Percentiles rank a stretch among this genome's conserved stretches.
phyloP scores from a whole-genome alignment of 495 filamentous ascomycete genomes.

The Hypoxylon fragiforme region DNA sequence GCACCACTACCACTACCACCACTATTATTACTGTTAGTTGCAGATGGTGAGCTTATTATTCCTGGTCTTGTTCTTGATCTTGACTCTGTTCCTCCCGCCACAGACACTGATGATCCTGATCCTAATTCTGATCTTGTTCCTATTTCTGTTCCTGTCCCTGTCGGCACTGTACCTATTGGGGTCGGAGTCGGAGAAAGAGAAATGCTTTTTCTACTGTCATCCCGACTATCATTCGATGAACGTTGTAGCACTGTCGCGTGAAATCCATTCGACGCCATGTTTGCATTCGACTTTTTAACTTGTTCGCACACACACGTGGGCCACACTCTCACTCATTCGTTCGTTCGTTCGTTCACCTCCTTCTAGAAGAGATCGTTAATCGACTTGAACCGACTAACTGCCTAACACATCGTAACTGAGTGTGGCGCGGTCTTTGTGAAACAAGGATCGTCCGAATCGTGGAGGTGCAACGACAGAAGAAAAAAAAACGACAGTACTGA shows the following conservation, averaged over 20 bases:
- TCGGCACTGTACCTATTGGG: too few species aligned
- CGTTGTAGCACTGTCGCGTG: slow-evolving; percentile 52
- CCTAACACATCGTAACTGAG: slow-evolving; percentile 30
- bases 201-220: slow-evolving; percentile 28
- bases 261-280: slow-evolving; percentile 48
- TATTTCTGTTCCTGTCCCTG: too few species aligned
- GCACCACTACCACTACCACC: background rate
- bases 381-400: slow-evolving; percentile 20
- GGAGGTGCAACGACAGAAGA: background rate
- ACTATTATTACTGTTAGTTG: slow-evolving; percentile 13
- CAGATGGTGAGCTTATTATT: background rate
- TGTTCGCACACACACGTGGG: background rate
- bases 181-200: background rate
- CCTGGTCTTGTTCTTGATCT: slow-evolving; percentile 20
- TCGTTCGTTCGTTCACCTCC: slow-evolving; percentile 4
- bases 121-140: background rate
- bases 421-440: slow-evolving; percentile 13
- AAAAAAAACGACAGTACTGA: slow-evolving; percentile 2
- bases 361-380: slow-evolving; percentile 5
- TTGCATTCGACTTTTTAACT: slow-evolving; percentile 9
- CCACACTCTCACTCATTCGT: slow-evolving; percentile 4
- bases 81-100: slow-evolving; percentile 11
- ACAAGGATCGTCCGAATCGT: slow-evolving; percentile 5
- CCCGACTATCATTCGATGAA: slow-evolving; percentile 45
- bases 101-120: slow-evolving; percentile 1